These are phyloP conservation scores for Myxozyma neotropica DNA, from an alignment of 805 yeast genomes.

Conservation along the genomic window DNA sequence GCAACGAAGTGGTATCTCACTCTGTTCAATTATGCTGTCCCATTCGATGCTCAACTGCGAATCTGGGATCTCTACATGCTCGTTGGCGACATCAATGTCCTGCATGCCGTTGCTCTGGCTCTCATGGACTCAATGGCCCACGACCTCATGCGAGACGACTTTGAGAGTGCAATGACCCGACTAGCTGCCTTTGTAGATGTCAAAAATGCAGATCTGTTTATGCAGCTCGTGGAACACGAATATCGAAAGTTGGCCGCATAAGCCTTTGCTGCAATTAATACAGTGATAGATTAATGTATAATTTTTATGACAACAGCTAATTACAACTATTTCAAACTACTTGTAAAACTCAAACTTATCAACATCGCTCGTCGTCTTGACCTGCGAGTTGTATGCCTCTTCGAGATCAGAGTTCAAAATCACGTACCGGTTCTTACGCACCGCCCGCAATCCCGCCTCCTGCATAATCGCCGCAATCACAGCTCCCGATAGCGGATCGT, in stretches of 20 bases:
- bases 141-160: slow-evolving; percentile 10
- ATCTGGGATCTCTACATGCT: slow-evolving; percentile 33
- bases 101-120: slow-evolving; percentile 33
- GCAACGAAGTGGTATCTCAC: slow-evolving; percentile 36
- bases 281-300: not conserved
- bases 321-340: no score
- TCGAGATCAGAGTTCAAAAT: slow-evolving; percentile 94
- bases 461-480: slow-evolving; percentile 99
- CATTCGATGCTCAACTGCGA: slow-evolving; percentile 31
- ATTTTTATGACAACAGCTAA: no score
- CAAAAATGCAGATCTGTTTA: slow-evolving; percentile 23
- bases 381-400: slow-evolving; percentile 97
- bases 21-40: slow-evolving; percentile 30
- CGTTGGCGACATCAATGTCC: slow-evolving; percentile 15
- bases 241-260: not conserved
- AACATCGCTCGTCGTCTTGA: slow-evolving; percentile 90
- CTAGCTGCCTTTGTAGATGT: slow-evolving; percentile 15
- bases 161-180: slow-evolving; percentile 24
- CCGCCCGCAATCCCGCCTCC: slow-evolving; percentile 99
- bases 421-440: slow-evolving; percentile 95
- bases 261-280: no score
- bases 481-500: slow-evolving; percentile 95
- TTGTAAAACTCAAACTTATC: slow-evolving; percentile 98
- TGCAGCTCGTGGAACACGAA: slow-evolving; percentile 24
- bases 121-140: slow-evolving; percentile 18